phyloP scores from a whole-genome alignment of 495 filamentous ascomycete species.

The Echria macrotheca region DNA sequence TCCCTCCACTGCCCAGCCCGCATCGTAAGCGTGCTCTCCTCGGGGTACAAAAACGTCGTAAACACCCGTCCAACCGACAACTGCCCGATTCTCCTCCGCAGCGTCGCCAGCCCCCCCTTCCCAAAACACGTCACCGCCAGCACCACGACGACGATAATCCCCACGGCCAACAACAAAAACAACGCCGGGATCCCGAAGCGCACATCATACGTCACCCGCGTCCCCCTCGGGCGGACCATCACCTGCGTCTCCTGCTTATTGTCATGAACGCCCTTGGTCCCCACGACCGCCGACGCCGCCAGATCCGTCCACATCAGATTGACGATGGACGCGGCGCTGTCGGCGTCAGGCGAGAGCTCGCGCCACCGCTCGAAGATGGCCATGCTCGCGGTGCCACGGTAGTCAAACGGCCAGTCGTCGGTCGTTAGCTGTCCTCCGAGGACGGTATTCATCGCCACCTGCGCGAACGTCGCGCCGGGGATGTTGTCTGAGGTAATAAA shows the following conservation, averaged over 20 bases:
- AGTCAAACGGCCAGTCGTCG: not conserved
- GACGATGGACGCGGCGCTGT: not conserved
- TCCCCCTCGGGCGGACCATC: not conserved
- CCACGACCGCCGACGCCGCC: constrained; percentile 3
- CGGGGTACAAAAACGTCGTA: constrained; percentile 3
- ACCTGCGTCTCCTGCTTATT: not conserved
- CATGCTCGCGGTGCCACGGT: constrained; percentile 5
- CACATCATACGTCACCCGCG: not conserved
- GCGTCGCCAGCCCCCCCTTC: not conserved
- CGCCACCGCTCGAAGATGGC: constrained; percentile 3
- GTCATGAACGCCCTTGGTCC: not conserved
- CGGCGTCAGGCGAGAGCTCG: not conserved
- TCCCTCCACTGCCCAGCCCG: constrained; percentile 1
- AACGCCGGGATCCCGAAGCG: constrained; percentile 4
- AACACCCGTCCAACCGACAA: constrained; percentile 5
- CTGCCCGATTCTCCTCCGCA: constrained; percentile 4
- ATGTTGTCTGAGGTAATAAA: not conserved
- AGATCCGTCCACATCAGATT: constrained; percentile 5
- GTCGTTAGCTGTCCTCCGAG: no score
- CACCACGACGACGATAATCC: constrained; percentile 1
- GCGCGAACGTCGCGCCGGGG: not conserved
- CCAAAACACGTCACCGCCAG: not conserved
- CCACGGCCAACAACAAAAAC: not conserved
- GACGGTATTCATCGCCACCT: constrained; percentile 2
- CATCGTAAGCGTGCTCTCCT: constrained; percentile 4